phyloP scores from a whole-genome alignment of 345 rosid genomes.

The Moricandia moricandioides region DNA sequence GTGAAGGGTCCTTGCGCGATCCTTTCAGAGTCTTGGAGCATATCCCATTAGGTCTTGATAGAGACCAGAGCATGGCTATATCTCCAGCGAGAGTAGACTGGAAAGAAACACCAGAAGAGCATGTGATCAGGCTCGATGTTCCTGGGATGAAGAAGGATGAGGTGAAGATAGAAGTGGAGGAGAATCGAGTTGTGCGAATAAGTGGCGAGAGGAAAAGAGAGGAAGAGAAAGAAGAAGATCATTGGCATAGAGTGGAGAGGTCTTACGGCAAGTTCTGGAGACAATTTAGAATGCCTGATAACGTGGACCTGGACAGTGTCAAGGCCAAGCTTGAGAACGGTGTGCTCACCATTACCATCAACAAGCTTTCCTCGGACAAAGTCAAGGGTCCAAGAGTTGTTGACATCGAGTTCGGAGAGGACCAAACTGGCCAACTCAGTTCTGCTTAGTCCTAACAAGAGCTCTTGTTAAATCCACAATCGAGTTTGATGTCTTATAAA shows the following conservation, averaged over 20 bases:
- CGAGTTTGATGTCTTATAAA: constrained; percentile 2
- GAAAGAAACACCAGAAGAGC: constrained; percentile 80
- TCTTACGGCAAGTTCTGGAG: constrained; percentile 81
- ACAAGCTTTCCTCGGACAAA: constrained; percentile 61
- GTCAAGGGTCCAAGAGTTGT: constrained; percentile 60
- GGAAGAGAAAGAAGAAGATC: constrained; percentile 64
- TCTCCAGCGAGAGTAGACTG: constrained; percentile 69
- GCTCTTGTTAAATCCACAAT: constrained; percentile 27
- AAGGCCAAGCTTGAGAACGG: constrained; percentile 71
- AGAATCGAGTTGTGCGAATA: constrained; percentile 60
- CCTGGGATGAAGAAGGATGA: constrained; percentile 79
- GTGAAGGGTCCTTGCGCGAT: constrained; percentile 49
- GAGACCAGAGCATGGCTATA: constrained; percentile 43
- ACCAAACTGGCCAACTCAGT: constrained; percentile 40
- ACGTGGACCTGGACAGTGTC: constrained; percentile 62
- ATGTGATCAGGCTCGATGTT: constrained; percentile 59
- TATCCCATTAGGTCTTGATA: constrained; percentile 51
- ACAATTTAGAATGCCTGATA: constrained; percentile 68
- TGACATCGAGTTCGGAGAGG: constrained; percentile 45
- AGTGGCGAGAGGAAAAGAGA: constrained; percentile 78
- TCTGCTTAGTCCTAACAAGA: constrained; percentile 42
- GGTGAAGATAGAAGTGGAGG: constrained; percentile 70
- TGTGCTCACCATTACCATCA: constrained; percentile 54
- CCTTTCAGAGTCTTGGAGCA: constrained; percentile 68
- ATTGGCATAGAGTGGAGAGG: constrained; percentile 82